A percentile compares a stretch with the other conserved stretches of the same genome.
These are phyloP conservation scores for Arthrobotrys sinensis DNA, from an alignment of 2,329 filamentous ascomycete species.

Conservation along the genomic window DNA sequence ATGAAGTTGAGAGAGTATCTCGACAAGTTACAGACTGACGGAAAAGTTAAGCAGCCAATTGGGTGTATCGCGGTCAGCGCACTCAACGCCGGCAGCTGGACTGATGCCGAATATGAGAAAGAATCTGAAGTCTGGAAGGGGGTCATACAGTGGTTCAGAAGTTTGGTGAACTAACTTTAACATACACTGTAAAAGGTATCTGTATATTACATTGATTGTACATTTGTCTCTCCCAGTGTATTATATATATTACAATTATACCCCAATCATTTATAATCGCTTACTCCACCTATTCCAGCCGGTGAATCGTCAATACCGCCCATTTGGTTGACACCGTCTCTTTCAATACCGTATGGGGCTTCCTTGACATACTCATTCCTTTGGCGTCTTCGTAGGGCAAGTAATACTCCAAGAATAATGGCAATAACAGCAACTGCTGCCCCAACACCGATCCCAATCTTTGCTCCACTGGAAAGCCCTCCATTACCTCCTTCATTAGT, in stretches of 20 bases:
- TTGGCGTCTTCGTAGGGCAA: not conserved
- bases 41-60: conserved; percentile 43
- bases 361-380: not conserved
- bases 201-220: not conserved
- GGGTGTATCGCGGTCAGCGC: conserved; percentile 59
- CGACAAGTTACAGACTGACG: conserved; percentile 72
- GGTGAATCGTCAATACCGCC: conserved; percentile 19
- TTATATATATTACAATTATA: not conserved
- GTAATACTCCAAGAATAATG: not conserved
- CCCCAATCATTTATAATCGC: not conserved
- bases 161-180: conserved; percentile 31
- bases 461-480: conserved; percentile 16
- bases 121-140: conserved; percentile 49
- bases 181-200: not conserved
- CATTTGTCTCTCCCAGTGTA: not conserved
- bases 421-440: conserved; percentile 1
- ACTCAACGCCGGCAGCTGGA: conserved; percentile 50
- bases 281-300: conserved; percentile 14
- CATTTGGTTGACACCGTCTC: conserved; percentile 25
- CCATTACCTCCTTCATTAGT: not conserved
- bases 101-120: conserved; percentile 43
- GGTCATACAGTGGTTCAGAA: conserved; percentile 56
- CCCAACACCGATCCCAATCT: conserved; percentile 27
- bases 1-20: conserved; percentile 79
- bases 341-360: not conserved